Base-by-base conservation (phyloP, 768 basidiomycete genomes). In the Chalciporus chontae region DNA sequence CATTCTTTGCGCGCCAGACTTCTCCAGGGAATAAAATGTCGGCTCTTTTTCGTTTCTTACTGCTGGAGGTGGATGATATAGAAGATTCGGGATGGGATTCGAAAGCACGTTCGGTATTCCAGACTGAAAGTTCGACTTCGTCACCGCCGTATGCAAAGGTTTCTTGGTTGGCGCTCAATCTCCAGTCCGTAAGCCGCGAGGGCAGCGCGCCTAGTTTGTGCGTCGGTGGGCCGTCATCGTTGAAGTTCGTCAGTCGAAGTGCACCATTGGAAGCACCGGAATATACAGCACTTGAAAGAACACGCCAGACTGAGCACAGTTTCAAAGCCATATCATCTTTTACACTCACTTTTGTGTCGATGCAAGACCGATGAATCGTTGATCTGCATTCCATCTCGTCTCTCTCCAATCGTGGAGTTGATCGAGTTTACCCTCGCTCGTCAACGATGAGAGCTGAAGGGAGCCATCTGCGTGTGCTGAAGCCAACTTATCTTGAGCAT, bases 1-100 rank as follows among this genome's bases (percentile, higher is more conserved):
- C 86, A 64, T 94, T 93, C 66, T 85, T 87, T 9, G 90, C 90
- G 48, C 90, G 74, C 91, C 91, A 94, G 4, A 85, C 59, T 70
- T 94, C 91, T 0, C 80, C 87, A 0, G 83, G 77, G 43, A 90
- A 78, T 3, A 90, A 59, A 2, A 73, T 66, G 5, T 81, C 77
- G 4, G 68, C 70, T 65, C 84, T 85, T 57, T 86, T 70, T 60
- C 87, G 84, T 59, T 79, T 82, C 15, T 62, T 45, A 59, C 29
- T 45, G 32, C 18, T 45, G 10, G 58, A 31, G 2, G 60, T 29
- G 9, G 64, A 41, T n/a, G n/a, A 21, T 17, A 58, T 43, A 3
- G 59, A 19, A 18, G 57, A 43, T 3, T 65, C 51, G 8, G 64
- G 18, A 21, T 23, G 52, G 43, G 66, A 26, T 41, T 62, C 52